Evolutionary conservation across 192 early-diverging fungal genomes (phyloP), one percentile per base, ranked within the genome.

Genomic region (Chytriomyces confervae): DNA sequence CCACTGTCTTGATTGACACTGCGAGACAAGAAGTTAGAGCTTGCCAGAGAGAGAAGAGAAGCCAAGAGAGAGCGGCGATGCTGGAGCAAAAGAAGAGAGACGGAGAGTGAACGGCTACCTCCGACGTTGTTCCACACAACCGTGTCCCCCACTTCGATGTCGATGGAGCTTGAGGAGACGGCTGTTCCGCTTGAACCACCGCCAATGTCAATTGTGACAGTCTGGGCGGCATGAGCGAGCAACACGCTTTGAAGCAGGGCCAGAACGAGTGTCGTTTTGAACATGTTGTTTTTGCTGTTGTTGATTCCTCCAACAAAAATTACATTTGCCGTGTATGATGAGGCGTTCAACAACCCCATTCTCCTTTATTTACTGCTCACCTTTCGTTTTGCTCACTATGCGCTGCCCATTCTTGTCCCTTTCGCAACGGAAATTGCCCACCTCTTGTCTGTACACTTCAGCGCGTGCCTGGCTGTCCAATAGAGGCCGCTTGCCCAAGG

Each of bases 111-210:
- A 20, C 47, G 27, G 18, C 16, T 43, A 50, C 51, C 8, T 72
- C 69, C 69, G 20, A 45, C 50, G 45, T 72, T 72, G 16, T 10
- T 10, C 50, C 48, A 72, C n/a, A n/a, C 23, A 50, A 72, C 50
- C 20, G 69, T 72, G 50, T 72, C 69, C 7, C 57, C 57, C 18
- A 57, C 50, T 36, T 9, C 24, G 9, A 57, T 57, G 9, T 9
- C 20, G 16, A 72, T 10, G 8, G 50, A 9, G 11, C 16, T 72
- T 8, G 27, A 2, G 44, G 50, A 57, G 8, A 72, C 51, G 20
- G 13, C 24, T 27, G 50, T 50, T 72, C 51, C 69, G 10, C 10
- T 61, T 1, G 50, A n/a, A 0, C 69, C 69, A 4, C 8, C 20
- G 6, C 69, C 69, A 57, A 72, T 60, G 50, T 60, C 51, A 24